phyloP scores from a whole-genome alignment of 2,329 filamentous ascomycete species.

The Fusarium brevicatenulatum region DNA sequence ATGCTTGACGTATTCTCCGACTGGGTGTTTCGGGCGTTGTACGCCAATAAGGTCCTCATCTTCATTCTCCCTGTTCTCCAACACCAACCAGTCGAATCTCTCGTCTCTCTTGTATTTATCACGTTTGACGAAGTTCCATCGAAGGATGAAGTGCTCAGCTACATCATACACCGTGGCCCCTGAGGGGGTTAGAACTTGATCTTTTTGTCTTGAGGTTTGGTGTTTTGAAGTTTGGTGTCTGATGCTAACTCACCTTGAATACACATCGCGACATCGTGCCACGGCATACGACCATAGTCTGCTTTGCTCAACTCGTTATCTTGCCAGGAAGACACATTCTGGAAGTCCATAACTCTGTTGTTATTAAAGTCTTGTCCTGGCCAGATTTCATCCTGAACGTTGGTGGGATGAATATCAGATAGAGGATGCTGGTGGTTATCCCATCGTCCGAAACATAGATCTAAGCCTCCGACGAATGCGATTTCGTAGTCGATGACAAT shows the following conservation, averaged over 20 bases:
- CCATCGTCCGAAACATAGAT: slow-evolving; percentile 96
- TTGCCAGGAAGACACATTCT: slow-evolving; percentile 91
- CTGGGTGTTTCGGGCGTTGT: slow-evolving; percentile 87
- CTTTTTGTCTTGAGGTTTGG: too few species aligned
- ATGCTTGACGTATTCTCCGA: slow-evolving; percentile 87
- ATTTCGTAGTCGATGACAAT: slow-evolving; percentile 91
- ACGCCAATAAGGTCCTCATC: slow-evolving; percentile 90
- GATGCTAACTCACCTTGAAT: not conserved
- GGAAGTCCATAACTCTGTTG: slow-evolving; percentile 94
- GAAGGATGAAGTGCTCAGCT: slow-evolving; percentile 90
- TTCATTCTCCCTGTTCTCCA: slow-evolving; percentile 79
- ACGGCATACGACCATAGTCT: slow-evolving; percentile 95
- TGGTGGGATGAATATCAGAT: slow-evolving; percentile 87
- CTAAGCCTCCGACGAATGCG: slow-evolving; percentile 93
- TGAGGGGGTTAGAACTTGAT: too few species aligned
- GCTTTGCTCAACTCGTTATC: slow-evolving; percentile 91
- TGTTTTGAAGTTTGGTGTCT: too few species aligned
- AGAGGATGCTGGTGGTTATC: slow-evolving; percentile 87
- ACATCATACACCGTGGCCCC: too few species aligned
- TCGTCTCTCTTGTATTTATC: slow-evolving; percentile 96
- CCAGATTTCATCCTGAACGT: slow-evolving; percentile 85
- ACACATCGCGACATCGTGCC: slow-evolving; percentile 83
- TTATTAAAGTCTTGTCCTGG: slow-evolving; percentile 99
- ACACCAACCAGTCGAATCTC: slow-evolving; percentile 83
- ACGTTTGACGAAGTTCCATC: slow-evolving; percentile 97